Evolutionary conservation across 257 asterid species (phyloP).

Genomic region (Dorcoceras hygrometricum): DNA sequence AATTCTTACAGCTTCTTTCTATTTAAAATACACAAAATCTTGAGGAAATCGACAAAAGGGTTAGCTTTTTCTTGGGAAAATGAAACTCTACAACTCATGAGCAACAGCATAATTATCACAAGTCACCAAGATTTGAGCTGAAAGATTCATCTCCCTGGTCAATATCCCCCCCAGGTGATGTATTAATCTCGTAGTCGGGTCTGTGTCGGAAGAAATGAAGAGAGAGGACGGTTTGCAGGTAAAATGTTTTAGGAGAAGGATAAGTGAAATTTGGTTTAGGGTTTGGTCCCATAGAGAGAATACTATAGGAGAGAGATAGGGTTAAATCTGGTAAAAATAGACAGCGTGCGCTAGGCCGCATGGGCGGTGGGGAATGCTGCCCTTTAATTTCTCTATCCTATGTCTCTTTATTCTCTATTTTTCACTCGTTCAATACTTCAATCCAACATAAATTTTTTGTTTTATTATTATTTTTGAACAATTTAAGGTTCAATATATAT

Average conservation of each 20-base stretch:
- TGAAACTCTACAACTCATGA: background rate
- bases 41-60: conserved; percentile 3
- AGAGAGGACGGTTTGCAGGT: conserved; percentile 21
- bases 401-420: conserved; percentile 21
- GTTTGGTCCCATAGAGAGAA: conserved; percentile 46
- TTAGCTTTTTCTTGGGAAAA: conserved; percentile 16
- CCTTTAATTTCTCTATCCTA: conserved; percentile 28
- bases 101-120: background rate
- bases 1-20: background rate
- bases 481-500: no score
- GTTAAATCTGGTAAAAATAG: conserved; percentile 30
- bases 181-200: background rate
- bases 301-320: conserved; percentile 1
- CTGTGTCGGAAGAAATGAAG: conserved; percentile 20
- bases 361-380: conserved; percentile 46
- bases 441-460: no score
- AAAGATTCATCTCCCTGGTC: no score
- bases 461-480: no score
- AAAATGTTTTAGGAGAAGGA: conserved; percentile 29
- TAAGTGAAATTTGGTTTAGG: conserved; percentile 43
- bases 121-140: background rate
- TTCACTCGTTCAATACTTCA: no score
- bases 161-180: no score
- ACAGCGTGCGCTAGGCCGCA: conserved; percentile 49
- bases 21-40: background rate